phyloP scores from a whole-genome alignment of 1,284 basidiomycete genomes.

The Fomitiporia mediterranea region DNA sequence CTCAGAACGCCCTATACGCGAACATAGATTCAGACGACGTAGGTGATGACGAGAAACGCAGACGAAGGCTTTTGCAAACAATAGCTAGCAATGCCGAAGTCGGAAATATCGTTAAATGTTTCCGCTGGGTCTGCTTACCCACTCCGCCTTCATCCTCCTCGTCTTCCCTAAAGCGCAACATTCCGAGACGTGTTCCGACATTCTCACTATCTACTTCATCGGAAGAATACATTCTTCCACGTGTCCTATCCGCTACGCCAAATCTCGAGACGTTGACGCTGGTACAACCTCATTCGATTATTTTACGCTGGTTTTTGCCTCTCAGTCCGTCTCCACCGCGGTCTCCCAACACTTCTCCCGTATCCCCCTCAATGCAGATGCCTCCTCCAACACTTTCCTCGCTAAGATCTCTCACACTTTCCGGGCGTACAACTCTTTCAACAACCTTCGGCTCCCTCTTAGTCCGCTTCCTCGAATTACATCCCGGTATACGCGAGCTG shows the following conservation, averaged over 20 bases:
- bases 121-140: slow-evolving; percentile 12
- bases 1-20: slow-evolving; percentile 6
- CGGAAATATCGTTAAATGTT: neutral
- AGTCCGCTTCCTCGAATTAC: slow-evolving; percentile 13
- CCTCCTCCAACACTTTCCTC: neutral
- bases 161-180: slow-evolving; percentile 8
- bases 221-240: slow-evolving; percentile 18
- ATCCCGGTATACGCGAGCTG: slow-evolving; percentile 10
- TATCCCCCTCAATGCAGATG: neutral
- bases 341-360: slow-evolving; percentile 9
- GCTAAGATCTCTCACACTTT: slow-evolving; percentile 4
- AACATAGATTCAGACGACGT: slow-evolving; percentile 11
- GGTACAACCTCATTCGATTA: slow-evolving; percentile 6
- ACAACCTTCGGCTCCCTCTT: slow-evolving; percentile 13
- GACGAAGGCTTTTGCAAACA: slow-evolving; percentile 7
- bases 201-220: slow-evolving; percentile 14
- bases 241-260: slow-evolving; percentile 1
- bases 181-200: slow-evolving; percentile 16
- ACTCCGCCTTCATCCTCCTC: slow-evolving; percentile 3
- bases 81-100: slow-evolving; percentile 4
- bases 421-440: slow-evolving; percentile 15
- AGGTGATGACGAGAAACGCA: slow-evolving; percentile 6
- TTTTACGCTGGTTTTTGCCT: slow-evolving; percentile 9
- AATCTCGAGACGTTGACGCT: slow-evolving; percentile 6
- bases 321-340: neutral